Percentiles rank a stretch among this genome's conserved stretches.
Evolutionary conservation across 768 basidiomycete genomes (phyloP).

Genomic region (Erythrobasidium yunnanense): DNA sequence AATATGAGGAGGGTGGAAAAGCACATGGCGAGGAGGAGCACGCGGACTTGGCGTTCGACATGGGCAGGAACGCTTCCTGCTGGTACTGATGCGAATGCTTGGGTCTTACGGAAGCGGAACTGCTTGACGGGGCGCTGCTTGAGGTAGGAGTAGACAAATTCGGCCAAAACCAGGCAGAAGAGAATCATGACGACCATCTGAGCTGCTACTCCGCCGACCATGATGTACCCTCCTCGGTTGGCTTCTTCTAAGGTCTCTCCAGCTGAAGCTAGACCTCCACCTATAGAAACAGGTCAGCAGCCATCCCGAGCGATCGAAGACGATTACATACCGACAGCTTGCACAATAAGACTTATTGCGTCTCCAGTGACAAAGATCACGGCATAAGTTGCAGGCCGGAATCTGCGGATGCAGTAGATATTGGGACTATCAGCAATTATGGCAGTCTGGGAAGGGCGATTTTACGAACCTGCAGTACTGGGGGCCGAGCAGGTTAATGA

Average conservation of each 20-base stretch:
- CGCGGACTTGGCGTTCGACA: neutral
- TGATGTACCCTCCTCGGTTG: neutral
- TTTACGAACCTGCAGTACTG: conserved; percentile 9
- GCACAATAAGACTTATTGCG: neutral
- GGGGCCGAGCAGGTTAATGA: conserved; percentile 1
- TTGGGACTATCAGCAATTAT: no score
- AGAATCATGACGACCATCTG: conserved; percentile 8
- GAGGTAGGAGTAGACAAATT: neutral
- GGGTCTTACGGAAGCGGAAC: neutral
- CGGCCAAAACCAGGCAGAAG: neutral
- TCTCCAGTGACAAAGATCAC: neutral
- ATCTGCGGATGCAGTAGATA: no score
- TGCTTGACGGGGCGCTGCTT: neutral
- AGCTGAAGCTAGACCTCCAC: neutral
- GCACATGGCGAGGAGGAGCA: neutral
- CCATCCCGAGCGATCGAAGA: no score
- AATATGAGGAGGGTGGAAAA: neutral
- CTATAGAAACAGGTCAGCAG: no score
- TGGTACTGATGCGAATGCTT: neutral
- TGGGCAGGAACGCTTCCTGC: neutral
- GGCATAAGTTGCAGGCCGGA: neutral
- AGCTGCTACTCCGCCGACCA: neutral
- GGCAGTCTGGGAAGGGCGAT: no score
- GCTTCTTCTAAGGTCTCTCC: neutral
- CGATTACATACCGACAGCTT: conserved; percentile 3